Percentiles rank a stretch among this genome's conserved stretches.
Conservation (phyloP, 345 rosid species). For the Eucalyptus rudis region DNA sequence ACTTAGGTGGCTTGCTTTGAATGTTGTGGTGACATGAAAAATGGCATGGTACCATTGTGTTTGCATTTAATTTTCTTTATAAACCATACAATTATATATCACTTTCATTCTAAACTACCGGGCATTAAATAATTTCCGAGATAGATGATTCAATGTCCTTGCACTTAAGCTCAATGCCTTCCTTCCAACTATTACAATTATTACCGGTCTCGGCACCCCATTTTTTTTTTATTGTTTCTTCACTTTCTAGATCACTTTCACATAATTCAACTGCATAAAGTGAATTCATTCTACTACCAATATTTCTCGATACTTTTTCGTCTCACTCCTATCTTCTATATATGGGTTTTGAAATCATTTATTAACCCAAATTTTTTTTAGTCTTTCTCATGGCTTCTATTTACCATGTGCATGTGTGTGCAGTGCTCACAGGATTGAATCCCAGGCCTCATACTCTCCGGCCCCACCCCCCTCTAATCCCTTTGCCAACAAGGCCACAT, state of each 20-base stretch:
- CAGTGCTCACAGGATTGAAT: not conserved
- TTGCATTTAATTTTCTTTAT: not conserved
- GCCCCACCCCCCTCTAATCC: not conserved
- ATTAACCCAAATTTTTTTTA: not conserved
- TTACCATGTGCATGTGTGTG: fast-evolving
- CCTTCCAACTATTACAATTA: not conserved
- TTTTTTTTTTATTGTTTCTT: not conserved
- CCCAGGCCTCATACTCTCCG: fast-evolving
- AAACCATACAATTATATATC: not conserved
- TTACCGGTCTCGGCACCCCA: not conserved
- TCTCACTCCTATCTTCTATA: not conserved
- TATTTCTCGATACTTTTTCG: not conserved
- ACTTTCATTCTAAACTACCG: not conserved
- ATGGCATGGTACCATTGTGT: not conserved
- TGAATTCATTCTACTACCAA: not conserved
- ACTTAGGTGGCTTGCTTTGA: not conserved
- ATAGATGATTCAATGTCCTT: not conserved
- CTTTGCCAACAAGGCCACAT: not conserved
- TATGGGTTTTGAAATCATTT: fast-evolving
- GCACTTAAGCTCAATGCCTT: not conserved
- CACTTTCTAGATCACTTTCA: not conserved
- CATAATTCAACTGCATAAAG: not conserved
- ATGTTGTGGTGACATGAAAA: not conserved
- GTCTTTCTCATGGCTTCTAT: fast-evolving
- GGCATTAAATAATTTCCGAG: not conserved